Conservation (phyloP, 2,329 filamentous ascomycete species). For the Fusarium pseudocircinatum region DNA sequence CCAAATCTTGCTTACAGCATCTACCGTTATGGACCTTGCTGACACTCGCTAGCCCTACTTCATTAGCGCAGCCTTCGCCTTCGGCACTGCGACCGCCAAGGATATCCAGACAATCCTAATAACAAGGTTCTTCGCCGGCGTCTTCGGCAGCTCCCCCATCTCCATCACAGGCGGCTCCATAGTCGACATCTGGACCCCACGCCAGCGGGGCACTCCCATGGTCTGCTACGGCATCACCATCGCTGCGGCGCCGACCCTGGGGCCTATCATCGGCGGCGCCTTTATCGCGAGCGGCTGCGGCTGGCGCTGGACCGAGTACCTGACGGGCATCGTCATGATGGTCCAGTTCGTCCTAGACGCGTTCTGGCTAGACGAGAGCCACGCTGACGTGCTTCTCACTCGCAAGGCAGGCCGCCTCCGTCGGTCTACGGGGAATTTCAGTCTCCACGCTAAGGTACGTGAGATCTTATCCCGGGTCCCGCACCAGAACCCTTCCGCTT, state of each 20-base stretch:
- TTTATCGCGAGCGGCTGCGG: background rate
- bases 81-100: conserved; percentile 1
- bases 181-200: background rate
- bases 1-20: too few relatives aligned
- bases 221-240: conserved; percentile 1
- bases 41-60: background rate
- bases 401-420: background rate
- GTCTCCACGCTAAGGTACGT: background rate
- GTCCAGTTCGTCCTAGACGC: background rate
- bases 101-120: background rate
- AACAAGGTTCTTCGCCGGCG: background rate
- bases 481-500: background rate
- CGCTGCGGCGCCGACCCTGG: background rate
- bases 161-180: background rate
- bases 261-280: background rate
- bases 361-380: background rate
- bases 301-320: background rate
- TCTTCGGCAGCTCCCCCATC: conserved; percentile 1
- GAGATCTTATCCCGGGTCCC: background rate
- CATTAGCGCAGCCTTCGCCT: background rate
- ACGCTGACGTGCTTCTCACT: background rate
- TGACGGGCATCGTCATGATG: background rate
- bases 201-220: background rate
- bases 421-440: background rate
- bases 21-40: background rate